Evolutionary conservation across 208 protist species (phyloP).

Genomic region (Hexamita inflata): DNA sequence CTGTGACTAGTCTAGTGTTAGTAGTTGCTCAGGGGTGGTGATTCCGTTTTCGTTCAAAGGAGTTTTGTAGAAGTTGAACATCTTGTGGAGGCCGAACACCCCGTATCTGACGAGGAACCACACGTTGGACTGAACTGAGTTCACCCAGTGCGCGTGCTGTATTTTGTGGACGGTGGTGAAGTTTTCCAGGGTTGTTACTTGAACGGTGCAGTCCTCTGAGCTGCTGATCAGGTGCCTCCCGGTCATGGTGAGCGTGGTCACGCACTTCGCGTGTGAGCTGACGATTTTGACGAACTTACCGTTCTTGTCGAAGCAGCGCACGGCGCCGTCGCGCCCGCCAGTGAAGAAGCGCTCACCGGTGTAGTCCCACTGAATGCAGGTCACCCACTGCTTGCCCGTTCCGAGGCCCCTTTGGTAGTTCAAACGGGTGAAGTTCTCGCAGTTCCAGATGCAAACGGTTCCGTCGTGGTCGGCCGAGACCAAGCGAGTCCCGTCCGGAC

Average conservation of each 20-base stretch:
- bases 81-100: background rate
- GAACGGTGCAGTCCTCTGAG: background rate
- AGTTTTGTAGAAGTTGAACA: slow-evolving; percentile 47
- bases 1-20: slow-evolving; percentile 41
- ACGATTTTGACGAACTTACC: background rate
- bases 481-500: slow-evolving; percentile 70
- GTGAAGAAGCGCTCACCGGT: slow-evolving; percentile 37
- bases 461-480: slow-evolving; percentile 76
- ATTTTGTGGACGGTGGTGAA: background rate
- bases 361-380: slow-evolving; percentile 79
- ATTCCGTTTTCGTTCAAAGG: slow-evolving; percentile 30
- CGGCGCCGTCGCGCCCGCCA: background rate
- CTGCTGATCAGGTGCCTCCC: background rate
- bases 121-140: background rate
- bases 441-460: slow-evolving; percentile 70
- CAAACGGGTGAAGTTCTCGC: slow-evolving; percentile 63
- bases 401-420: slow-evolving; percentile 43
- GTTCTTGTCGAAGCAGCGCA: background rate
- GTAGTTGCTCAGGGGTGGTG: background rate
- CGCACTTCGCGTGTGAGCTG: background rate
- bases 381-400: slow-evolving; percentile 65
- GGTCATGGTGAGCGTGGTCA: background rate
- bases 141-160: background rate
- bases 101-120: background rate
- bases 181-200: background rate